Evolutionary conservation across 2,329 filamentous ascomycete genomes (phyloP).

Genomic region (Rutstroemia sp.): DNA sequence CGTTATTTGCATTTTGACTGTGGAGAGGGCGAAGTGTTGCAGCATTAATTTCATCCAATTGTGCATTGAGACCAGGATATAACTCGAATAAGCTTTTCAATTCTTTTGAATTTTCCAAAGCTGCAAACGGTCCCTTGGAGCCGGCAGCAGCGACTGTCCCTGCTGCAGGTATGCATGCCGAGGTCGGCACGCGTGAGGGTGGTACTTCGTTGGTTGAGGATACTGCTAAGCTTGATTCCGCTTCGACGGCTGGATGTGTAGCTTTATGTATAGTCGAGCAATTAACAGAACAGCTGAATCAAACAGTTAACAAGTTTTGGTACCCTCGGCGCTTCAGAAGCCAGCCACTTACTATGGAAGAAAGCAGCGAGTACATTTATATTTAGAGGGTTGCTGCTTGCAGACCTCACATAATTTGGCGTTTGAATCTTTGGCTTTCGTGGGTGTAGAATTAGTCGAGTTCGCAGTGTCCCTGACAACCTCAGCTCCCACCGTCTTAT

Average conservation of each 20-base stretch:
- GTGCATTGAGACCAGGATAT: slow-evolving; percentile 43
- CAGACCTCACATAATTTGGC: slow-evolving; percentile 48
- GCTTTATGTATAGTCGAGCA: slow-evolving; percentile 47
- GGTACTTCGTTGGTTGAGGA: neutral
- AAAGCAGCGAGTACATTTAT: slow-evolving; percentile 55
- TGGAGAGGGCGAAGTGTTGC: slow-evolving; percentile 40
- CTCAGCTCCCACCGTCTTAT: neutral
- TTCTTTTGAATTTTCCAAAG: slow-evolving; percentile 43
- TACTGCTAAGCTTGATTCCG: slow-evolving; percentile 8
- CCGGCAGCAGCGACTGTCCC: slow-evolving; percentile 22
- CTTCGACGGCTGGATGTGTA: slow-evolving; percentile 16
- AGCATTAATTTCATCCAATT: slow-evolving; percentile 42
- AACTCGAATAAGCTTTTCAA: slow-evolving; percentile 44
- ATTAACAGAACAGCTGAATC: slow-evolving; percentile 47
- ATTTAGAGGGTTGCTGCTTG: slow-evolving; percentile 44
- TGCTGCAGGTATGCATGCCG: neutral
- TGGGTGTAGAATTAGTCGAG: neutral
- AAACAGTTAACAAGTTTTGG: neutral
- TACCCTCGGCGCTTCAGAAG: too few relatives aligned
- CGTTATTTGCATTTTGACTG: neutral
- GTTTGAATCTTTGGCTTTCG: neutral
- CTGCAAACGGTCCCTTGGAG: slow-evolving; percentile 40
- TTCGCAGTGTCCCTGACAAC: neutral
- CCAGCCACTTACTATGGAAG: slow-evolving; percentile 46
- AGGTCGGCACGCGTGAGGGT: neutral